Evolutionary conservation across 2,329 filamentous ascomycete genomes (phyloP), one percentile per base, ranked within the genome.

Genomic region (Didymella pomorum): DNA sequence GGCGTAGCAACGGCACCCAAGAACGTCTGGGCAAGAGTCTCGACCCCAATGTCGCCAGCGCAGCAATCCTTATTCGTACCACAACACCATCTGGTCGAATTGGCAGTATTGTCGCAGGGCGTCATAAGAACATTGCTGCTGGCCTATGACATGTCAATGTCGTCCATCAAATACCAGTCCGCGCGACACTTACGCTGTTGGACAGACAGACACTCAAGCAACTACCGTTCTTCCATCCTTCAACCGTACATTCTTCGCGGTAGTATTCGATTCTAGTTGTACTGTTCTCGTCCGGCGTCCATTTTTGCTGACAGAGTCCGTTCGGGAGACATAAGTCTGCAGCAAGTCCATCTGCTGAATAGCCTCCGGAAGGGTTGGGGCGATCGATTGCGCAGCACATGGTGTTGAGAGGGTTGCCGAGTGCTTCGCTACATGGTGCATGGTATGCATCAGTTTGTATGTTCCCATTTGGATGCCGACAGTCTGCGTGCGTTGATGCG

Each of bases 331-430:
- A 56, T 0, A 51, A 11, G 33, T 56, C 54, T 16, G 54, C 47
- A n/a, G 25, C 9, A 1, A 35, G 20, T 4, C 53, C 47, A 33
- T 56, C 23, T n/a, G 20, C 39, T 3, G 46, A 45, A 4, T 33
- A 29, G 3, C 46, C 47, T 12, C 20, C 53, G 18, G 39, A 29
- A 6, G 46, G 47, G 33, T 56, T 56, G 2, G 53, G 25, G 2
- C 53, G 53, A 16, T 51, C 47, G 3, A 51, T 51, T 0, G 47
- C 53, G 20, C 53, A 56, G 44, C 53, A 56, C 53, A 56, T 56
- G 7, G 53, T 51, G 16, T 56, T 56, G 25, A 56, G 53, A 50
- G 53, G 41, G 18, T 56, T 50, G 5, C 39, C 29, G 14, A 56
- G 46, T 9, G 29, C 25, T 31, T 50, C 47, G 3, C 29, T 31